Base-by-base conservation (phyloP, 495 filamentous ascomycete genomes). In the Astrothelium macrocarpum region DNA sequence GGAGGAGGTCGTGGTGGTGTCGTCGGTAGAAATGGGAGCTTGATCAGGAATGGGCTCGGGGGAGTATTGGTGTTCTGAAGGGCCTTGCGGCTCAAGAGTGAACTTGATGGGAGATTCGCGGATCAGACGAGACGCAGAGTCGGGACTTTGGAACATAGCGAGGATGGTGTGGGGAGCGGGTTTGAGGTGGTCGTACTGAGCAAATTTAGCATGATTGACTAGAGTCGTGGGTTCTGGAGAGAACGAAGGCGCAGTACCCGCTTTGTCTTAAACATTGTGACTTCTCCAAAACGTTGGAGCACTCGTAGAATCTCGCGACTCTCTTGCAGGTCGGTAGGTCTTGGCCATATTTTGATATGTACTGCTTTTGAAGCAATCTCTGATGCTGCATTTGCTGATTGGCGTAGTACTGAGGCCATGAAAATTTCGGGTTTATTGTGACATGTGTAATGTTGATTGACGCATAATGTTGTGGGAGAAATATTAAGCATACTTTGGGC, bases 201-300 rank as follows among this genome's bases (percentile, higher is more conserved):
- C n/a, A n/a, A n/a, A n/a, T 58, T 14, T 23, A 5, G 25, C 20
- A 26, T 28, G 2, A 58, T 20, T 20, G 43, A 2, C 12, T 28
- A 59, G 49, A 25, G 25, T 62, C 3, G 39, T 29, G 39, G 4
- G 26, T 31, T 20, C 18, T n/a, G n/a, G n/a, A n/a, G 26, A 42
- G 65, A 59, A 61, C 56, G 46, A 16, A 1, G 34, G 0, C 25
- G 10, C 25, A 28, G 3, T 45, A 91, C 89, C 68, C 82, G 81
- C 23, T 90, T 76, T 67, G 82, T 85, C 72, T 85, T 84, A 76
- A 90, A 97, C 65, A 85, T 84, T 26, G 84, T 81, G 10, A 97
- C 82, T 59, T 90, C 83, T 60, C 90, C 90, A 73, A 88, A 88
- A 70, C 81, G 81, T 72, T 90, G 85, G 28, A 97, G 75, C 26